Evolutionary conservation across 805 yeast genomes (phyloP).

Genomic region (Clavispora carvajalis): DNA sequence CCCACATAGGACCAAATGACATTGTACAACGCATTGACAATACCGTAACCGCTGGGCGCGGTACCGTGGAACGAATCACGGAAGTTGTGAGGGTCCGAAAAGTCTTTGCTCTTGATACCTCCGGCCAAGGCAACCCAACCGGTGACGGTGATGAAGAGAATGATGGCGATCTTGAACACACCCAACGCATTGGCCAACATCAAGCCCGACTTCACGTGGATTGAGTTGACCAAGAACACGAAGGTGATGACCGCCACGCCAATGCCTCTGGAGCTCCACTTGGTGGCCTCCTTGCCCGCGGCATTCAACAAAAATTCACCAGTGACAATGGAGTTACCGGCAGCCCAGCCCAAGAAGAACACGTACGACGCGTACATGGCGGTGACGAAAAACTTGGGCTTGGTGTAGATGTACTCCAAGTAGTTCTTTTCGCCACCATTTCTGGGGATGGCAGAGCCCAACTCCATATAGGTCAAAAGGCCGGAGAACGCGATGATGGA

Average conservation of each 20-base stretch:
- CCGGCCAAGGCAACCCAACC: constrained; percentile 86
- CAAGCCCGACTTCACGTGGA: constrained; percentile 61
- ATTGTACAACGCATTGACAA: constrained; percentile 71
- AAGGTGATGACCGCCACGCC: constrained; percentile 72
- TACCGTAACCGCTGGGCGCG: constrained; percentile 58
- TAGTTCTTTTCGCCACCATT: constrained; percentile 87
- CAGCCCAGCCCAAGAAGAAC: constrained; percentile 78
- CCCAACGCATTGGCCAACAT: constrained; percentile 62
- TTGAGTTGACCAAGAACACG: constrained; percentile 58
- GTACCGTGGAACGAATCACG: constrained; percentile 50
- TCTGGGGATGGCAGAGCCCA: constrained; percentile 70
- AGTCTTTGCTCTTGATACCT: constrained; percentile 46
- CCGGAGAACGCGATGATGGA: constrained; percentile 53
- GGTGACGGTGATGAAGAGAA: constrained; percentile 62
- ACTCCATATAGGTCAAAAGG: constrained; percentile 66
- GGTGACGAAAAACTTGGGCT: constrained; percentile 62
- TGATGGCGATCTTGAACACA: constrained; percentile 65
- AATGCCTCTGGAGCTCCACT: constrained; percentile 75
- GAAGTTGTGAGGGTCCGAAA: constrained; percentile 55
- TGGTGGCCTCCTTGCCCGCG: constrained; percentile 58
- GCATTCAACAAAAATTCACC: constrained; percentile 76
- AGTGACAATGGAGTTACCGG: constrained; percentile 75
- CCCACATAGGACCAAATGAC: constrained; percentile 85
- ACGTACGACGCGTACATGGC: constrained; percentile 61
- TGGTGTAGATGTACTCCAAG: constrained; percentile 62